Conservation (phyloP, 2,329 filamentous ascomycete genomes). For the Penicillium sp. region DNA sequence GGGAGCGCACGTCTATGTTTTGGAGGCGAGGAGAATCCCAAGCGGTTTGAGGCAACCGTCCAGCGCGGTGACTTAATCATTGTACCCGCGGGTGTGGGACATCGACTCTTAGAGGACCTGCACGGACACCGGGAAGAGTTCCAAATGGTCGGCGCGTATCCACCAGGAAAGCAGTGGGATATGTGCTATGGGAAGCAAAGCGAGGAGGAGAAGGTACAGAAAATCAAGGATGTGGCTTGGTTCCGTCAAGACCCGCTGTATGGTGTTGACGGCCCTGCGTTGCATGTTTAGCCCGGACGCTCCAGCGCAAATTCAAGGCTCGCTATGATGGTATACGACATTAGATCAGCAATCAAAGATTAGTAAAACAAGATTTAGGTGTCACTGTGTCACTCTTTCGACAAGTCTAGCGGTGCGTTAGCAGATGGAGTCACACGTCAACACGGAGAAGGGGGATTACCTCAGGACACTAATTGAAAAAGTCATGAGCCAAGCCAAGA, state of each 20-base stretch:
- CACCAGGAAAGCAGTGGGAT: constrained; percentile 57
- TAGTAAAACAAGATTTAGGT: background rate
- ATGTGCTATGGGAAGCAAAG: constrained; percentile 65
- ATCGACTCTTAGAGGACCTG: constrained; percentile 59
- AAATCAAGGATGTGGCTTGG: constrained; percentile 53
- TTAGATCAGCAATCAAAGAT: background rate
- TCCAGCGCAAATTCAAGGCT: background rate
- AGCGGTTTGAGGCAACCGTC: constrained; percentile 54
- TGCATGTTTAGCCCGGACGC: constrained; percentile 35
- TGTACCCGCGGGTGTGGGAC: constrained; percentile 62
- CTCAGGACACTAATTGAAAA: constrained; percentile 82
- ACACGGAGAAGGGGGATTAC: constrained; percentile 31
- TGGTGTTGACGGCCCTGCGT: constrained; percentile 52
- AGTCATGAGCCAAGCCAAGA: constrained; percentile 85
- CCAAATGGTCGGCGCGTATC: constrained; percentile 66
- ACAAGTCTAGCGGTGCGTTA: constrained; percentile 39
- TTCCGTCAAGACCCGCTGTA: constrained; percentile 60
- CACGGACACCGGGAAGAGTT: constrained; percentile 48
- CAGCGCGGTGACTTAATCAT: constrained; percentile 61
- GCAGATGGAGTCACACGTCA: constrained; percentile 9
- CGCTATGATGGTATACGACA: background rate
- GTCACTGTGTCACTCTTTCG: constrained; percentile 32
- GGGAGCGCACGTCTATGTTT: constrained; percentile 63
- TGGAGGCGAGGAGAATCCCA: constrained; percentile 60
- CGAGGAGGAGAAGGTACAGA: constrained; percentile 52